Conservation (phyloP, 768 basidiomycete genomes). For the Termitomyces titanicus region DNA sequence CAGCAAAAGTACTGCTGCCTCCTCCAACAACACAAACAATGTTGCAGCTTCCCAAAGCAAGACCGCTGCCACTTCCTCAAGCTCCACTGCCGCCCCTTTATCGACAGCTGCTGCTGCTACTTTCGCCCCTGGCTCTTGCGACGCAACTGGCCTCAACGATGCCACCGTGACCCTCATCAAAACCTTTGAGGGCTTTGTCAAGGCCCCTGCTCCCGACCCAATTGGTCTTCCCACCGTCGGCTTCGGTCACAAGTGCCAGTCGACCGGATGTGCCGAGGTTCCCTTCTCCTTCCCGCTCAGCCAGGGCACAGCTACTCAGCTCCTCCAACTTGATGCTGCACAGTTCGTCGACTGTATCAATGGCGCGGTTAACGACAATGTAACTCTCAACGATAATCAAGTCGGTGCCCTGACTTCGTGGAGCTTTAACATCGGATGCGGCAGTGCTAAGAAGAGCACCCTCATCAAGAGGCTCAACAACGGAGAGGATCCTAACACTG, state of each 20-base stretch:
- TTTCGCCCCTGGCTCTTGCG: background rate
- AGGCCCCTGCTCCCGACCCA: conserved; percentile 24
- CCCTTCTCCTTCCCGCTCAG: conserved; percentile 24
- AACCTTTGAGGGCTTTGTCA: conserved; percentile 26
- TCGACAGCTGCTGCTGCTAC: background rate
- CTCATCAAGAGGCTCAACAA: conserved; percentile 24
- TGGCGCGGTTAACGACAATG: conserved; percentile 19
- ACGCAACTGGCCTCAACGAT: conserved; percentile 16
- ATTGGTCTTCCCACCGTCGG: conserved; percentile 28
- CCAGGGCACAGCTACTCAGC: conserved; percentile 21
- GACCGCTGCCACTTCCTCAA: background rate
- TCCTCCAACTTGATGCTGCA: conserved; percentile 22
- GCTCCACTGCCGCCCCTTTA: background rate
- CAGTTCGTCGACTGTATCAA: conserved; percentile 23
- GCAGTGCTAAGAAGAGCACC: conserved; percentile 21
- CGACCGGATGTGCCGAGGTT: conserved; percentile 18
- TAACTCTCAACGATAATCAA: conserved; percentile 27
- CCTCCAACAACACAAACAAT: background rate
- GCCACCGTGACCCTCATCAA: conserved; percentile 26
- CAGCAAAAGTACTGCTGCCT: background rate
- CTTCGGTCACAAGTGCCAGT: conserved; percentile 26
- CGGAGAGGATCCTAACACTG: conserved; percentile 26
- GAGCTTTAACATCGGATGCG: conserved; percentile 27
- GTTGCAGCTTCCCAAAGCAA: background rate
- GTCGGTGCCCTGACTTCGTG: conserved; percentile 24